A percentile compares a stretch with the other conserved stretches of the same genome.
Evolutionary conservation across 2,329 filamentous ascomycete genomes (phyloP).

Genomic region (Aspergillus oerlinghausenensis): DNA sequence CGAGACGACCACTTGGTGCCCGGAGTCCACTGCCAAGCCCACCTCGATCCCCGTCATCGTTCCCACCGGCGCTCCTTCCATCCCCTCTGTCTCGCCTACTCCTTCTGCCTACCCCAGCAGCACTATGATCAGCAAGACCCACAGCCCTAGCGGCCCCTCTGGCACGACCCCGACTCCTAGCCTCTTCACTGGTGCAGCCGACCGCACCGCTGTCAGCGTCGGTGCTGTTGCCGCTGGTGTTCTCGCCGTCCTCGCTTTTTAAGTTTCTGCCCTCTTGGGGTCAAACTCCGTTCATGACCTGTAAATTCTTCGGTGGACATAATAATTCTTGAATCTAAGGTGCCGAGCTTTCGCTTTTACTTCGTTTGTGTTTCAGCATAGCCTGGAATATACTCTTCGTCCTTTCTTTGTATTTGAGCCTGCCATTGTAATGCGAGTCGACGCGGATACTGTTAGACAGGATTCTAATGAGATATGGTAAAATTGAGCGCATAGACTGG

Average conservation of each 20-base stretch:
- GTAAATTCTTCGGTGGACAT: slow-evolving; percentile 1
- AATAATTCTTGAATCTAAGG: background rate
- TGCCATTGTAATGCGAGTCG: background rate
- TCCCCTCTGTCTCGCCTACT: slow-evolving; percentile 8
- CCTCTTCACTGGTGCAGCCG: slow-evolving; percentile 29
- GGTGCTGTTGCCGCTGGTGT: slow-evolving; percentile 33
- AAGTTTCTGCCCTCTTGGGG: slow-evolving; percentile 12
- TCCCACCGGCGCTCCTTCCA: slow-evolving; percentile 3
- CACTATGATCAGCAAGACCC: slow-evolving; percentile 5
- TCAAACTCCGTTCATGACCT: background rate
- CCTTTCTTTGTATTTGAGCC: background rate
- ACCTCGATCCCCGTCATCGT: slow-evolving; percentile 10
- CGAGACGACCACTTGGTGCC: slow-evolving; percentile 6
- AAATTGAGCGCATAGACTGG: background rate
- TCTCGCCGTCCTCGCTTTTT: slow-evolving; percentile 33
- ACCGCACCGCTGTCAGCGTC: slow-evolving; percentile 31
- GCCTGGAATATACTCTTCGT: background rate
- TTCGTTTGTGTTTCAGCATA: background rate
- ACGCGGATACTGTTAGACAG: background rate
- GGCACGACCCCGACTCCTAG: slow-evolving; percentile 10
- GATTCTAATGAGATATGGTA: background rate
- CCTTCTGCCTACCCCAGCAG: slow-evolving; percentile 4
- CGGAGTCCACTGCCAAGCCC: slow-evolving; percentile 11
- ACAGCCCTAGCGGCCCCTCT: slow-evolving; percentile 1
- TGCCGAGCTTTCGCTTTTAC: slow-evolving; percentile 1